Percentiles rank a stretch among this genome's conserved stretches.
phyloP scores from a whole-genome alignment of 2,329 filamentous ascomycete genomes.

The Colletotrichum gigasporum region DNA sequence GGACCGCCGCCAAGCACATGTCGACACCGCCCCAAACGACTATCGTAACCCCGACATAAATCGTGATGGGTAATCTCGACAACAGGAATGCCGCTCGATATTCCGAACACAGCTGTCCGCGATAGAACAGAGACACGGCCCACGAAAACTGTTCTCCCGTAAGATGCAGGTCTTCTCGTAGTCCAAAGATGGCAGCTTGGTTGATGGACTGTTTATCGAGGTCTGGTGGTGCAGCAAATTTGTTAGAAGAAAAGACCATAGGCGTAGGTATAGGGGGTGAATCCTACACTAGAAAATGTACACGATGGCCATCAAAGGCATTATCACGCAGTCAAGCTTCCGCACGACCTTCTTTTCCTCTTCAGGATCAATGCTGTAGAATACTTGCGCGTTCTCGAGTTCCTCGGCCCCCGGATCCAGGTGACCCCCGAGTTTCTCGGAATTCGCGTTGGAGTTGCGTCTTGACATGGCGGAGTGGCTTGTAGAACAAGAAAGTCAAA shows the following conservation, averaged over 20 bases:
- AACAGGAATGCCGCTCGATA: slow-evolving; percentile 28
- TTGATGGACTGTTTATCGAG: slow-evolving; percentile 32
- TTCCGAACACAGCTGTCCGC: slow-evolving; percentile 30
- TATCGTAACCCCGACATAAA: slow-evolving; percentile 30
- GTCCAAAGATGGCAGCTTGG: slow-evolving; percentile 23
- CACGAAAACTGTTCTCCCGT: slow-evolving; percentile 27
- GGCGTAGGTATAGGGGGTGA: no score
- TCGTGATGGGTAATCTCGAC: slow-evolving; percentile 21
- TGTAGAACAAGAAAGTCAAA: no score
- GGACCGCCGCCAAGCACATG: slow-evolving; percentile 35
- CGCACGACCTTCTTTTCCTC: slow-evolving; percentile 16
- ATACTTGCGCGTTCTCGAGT: slow-evolving; percentile 2
- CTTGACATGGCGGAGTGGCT: no score
- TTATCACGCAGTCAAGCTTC: slow-evolving; percentile 31
- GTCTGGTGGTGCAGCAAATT: background rate
- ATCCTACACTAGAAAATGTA: slow-evolving; percentile 33
- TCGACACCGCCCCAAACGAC: slow-evolving; percentile 38
- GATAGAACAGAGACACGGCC: slow-evolving; percentile 30
- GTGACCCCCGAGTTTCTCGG: no score
- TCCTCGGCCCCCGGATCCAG: no score
- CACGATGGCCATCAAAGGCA: slow-evolving; percentile 32
- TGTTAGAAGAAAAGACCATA: background rate
- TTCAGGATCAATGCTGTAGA: slow-evolving; percentile 2
- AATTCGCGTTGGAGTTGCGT: no score
- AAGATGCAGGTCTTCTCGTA: slow-evolving; percentile 19